Percentiles rank a stretch among this genome's conserved stretches.
Conservation (phyloP, 202 grass and related monocot genomes). For the Musa balbisiana region DNA sequence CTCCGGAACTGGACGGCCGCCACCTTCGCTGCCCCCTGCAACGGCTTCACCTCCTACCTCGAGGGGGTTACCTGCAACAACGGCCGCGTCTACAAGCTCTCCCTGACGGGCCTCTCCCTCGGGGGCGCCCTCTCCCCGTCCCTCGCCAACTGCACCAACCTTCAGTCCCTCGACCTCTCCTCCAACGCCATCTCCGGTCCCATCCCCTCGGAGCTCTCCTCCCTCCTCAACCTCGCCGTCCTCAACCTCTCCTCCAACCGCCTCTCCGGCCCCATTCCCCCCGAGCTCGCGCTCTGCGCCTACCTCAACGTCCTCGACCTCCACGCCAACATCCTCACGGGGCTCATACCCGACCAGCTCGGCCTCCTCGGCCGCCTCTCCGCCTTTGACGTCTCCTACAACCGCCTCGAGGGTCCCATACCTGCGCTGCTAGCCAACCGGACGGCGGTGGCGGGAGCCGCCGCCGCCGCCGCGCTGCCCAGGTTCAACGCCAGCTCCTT, state of each 20-base stretch:
- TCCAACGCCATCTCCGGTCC: slow-evolving; percentile 2
- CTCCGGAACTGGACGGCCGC: slow-evolving; percentile 9
- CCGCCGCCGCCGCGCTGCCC: slow-evolving; percentile 1
- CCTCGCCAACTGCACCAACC: slow-evolving; percentile 14
- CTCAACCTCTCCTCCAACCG: slow-evolving; percentile 19
- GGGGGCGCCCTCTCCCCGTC: neutral
- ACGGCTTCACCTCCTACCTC: slow-evolving; percentile 16
- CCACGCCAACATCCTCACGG: slow-evolving; percentile 7
- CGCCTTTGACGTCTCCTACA: slow-evolving; percentile 12
- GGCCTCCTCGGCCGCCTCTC: slow-evolving; percentile 9
- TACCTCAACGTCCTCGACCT: slow-evolving; percentile 18
- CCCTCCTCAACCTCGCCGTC: slow-evolving; percentile 17
- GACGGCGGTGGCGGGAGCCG: neutral
- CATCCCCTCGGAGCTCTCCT: slow-evolving; percentile 11
- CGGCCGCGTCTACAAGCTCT: slow-evolving; percentile 18
- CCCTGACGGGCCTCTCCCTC: neutral
- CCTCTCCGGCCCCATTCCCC: slow-evolving; percentile 7
- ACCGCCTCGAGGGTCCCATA: slow-evolving; percentile 14
- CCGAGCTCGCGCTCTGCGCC: slow-evolving; percentile 9
- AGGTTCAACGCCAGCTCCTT: slow-evolving; percentile 11
- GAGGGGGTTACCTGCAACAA: slow-evolving; percentile 15
- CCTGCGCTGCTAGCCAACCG: neutral
- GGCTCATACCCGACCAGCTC: slow-evolving; percentile 11
- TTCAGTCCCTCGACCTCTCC: slow-evolving; percentile 17
- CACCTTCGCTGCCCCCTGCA: slow-evolving; percentile 12